phyloP scores from a whole-genome alignment of 495 filamentous ascomycete genomes.

The Penicillium lividum region DNA sequence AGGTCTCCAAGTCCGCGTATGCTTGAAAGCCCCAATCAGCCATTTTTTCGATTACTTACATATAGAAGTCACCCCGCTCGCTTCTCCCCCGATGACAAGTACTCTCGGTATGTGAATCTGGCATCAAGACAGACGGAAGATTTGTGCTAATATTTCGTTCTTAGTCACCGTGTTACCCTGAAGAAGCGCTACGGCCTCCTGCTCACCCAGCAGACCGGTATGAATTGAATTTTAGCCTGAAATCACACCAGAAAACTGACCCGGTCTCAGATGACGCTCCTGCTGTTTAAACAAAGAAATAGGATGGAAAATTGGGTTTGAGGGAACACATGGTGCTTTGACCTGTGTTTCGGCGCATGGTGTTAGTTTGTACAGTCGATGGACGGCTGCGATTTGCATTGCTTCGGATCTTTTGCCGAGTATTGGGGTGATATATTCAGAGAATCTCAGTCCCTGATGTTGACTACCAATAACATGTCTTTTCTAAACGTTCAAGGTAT shows the following conservation, averaged over 20 bases:
- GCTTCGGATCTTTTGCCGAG: slow-evolving; percentile 16
- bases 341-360: slow-evolving; percentile 46
- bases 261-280: slow-evolving; percentile 8
- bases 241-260: slow-evolving; percentile 16
- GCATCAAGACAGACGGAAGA: background rate
- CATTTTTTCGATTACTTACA: slow-evolving; percentile 9
- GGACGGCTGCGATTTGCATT: slow-evolving; percentile 33
- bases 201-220: slow-evolving; percentile 73
- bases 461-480: slow-evolving; percentile 17
- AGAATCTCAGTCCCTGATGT: slow-evolving; percentile 2
- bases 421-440: slow-evolving; percentile 3
- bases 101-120: slow-evolving; percentile 64
- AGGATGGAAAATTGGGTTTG: slow-evolving; percentile 28
- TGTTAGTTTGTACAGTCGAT: slow-evolving; percentile 41
- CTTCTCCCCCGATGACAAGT: slow-evolving; percentile 98
- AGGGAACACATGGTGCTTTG: slow-evolving; percentile 25
- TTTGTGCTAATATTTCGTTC: slow-evolving; percentile 16
- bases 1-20: slow-evolving; percentile 84
- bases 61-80: slow-evolving; percentile 72
- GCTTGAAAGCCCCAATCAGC: background rate
- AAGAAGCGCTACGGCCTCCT: slow-evolving; percentile 90
- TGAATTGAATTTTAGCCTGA: slow-evolving; percentile 1
- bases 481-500: slow-evolving; percentile 2
- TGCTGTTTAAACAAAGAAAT: slow-evolving; percentile 27
- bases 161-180: slow-evolving; percentile 83